Evolutionary conservation across 2,329 filamentous ascomycete genomes (phyloP).

Genomic region (Magnaporthiopsis rhizophila): DNA sequence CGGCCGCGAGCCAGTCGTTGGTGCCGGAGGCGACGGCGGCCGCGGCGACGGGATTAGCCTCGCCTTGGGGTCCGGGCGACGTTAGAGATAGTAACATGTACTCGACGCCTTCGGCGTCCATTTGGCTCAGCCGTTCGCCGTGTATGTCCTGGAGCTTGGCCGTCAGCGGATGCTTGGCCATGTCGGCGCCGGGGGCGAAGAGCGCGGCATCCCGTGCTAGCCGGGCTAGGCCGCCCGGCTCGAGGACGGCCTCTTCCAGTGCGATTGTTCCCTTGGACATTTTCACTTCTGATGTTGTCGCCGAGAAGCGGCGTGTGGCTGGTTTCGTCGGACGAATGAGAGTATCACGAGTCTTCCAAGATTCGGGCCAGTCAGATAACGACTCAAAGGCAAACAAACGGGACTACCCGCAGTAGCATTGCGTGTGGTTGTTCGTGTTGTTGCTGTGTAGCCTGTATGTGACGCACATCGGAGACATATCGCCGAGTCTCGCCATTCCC

Average conservation of each 20-base stretch:
- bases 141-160: constrained; percentile 24
- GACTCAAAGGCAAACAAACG: too few species aligned
- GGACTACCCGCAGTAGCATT: neutral
- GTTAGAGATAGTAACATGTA: constrained; percentile 28
- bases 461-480: neutral
- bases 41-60: constrained; percentile 18
- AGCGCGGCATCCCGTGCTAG: constrained; percentile 20
- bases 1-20: constrained; percentile 25
- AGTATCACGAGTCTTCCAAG: too few species aligned
- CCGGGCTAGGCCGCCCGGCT: constrained; percentile 21
- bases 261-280: constrained; percentile 22
- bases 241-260: constrained; percentile 27
- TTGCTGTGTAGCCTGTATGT: neutral
- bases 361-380: too few species aligned
- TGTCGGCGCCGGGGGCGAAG: constrained; percentile 19
- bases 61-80: constrained; percentile 24
- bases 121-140: constrained; percentile 18
- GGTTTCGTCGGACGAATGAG: too few species aligned
- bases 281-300: neutral
- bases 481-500: neutral
- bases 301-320: neutral
- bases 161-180: constrained; percentile 17
- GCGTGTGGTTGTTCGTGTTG: neutral
- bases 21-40: constrained; percentile 17
- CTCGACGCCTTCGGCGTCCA: constrained; percentile 28